Conservation (phyloP, 2,329 filamentous ascomycete species). For the Arachnomyces sp. region DNA sequence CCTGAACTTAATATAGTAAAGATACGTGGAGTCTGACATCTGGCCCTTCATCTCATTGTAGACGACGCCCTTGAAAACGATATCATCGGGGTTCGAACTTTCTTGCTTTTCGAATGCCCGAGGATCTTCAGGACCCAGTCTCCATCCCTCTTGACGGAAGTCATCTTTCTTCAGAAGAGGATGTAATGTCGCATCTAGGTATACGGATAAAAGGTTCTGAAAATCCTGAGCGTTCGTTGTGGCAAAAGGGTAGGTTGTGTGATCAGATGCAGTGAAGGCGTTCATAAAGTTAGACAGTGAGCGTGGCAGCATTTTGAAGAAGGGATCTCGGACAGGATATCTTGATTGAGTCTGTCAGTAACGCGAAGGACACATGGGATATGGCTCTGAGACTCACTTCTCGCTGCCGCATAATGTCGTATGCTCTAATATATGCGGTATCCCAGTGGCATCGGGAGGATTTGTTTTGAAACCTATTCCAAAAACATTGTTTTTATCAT, state of each 20-base stretch:
- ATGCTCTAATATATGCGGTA: slow-evolving; percentile 96
- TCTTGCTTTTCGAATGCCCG: slow-evolving; percentile 44
- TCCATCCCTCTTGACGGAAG: slow-evolving; percentile 95
- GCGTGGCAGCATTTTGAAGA: slow-evolving; percentile 98
- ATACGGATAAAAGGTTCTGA: slow-evolving; percentile 91
- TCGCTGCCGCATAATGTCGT: slow-evolving; percentile 92
- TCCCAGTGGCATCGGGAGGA: slow-evolving; percentile 87
- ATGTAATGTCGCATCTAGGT: slow-evolving; percentile 86
- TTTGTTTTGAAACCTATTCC: slow-evolving; percentile 99
- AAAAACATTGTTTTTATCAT: slow-evolving; percentile 99
- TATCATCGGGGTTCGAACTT: slow-evolving; percentile 33
- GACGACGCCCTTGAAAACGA: slow-evolving; percentile 91
- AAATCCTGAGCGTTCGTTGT: slow-evolving; percentile 95
- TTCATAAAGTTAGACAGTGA: slow-evolving; percentile 99
- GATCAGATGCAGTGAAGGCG: slow-evolving; percentile 90
- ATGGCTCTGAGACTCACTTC: slow-evolving; percentile 53
- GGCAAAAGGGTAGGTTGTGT: slow-evolving; percentile 96
- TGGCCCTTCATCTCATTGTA: slow-evolving; percentile 99
- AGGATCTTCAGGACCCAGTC: slow-evolving; percentile 86
- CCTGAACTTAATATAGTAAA: slow-evolving; percentile 92
- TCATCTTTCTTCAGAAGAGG: slow-evolving; percentile 84
- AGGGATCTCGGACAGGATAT: slow-evolving; percentile 95
- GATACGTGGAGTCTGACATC: slow-evolving; percentile 92
- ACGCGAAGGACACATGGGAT: not conserved
- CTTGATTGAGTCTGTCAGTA: slow-evolving; percentile 37